These are phyloP conservation scores for Lepraria neglecta DNA, from an alignment of 495 filamentous ascomycete species.

Conservation along the genomic window DNA sequence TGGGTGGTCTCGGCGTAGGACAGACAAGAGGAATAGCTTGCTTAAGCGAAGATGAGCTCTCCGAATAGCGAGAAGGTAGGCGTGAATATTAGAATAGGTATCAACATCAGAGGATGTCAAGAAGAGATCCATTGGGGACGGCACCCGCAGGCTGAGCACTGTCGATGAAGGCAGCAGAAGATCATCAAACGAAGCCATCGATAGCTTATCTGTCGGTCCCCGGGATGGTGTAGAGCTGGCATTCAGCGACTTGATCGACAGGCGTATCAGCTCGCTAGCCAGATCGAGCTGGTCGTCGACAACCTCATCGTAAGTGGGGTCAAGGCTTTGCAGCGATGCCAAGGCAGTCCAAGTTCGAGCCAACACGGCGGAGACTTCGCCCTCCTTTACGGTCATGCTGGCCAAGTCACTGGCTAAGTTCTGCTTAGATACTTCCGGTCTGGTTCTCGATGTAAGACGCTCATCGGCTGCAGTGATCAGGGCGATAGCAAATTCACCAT, in stretches of 20 bases:
- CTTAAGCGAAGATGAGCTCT: constrained; percentile 75
- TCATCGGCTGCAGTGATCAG: constrained; percentile 79
- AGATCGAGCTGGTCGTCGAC: constrained; percentile 71
- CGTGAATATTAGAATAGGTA: constrained; percentile 73
- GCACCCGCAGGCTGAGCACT: constrained; percentile 61
- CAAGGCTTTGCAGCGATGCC: constrained; percentile 62
- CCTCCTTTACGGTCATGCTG: constrained; percentile 71
- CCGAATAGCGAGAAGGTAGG: constrained; percentile 78
- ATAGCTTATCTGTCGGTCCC: background rate
- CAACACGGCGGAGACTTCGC: constrained; percentile 71
- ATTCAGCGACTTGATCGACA: constrained; percentile 46
- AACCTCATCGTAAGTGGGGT: constrained; percentile 50
- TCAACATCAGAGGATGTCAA: constrained; percentile 66
- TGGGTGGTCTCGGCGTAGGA: constrained; percentile 68
- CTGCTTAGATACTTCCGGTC: constrained; percentile 27
- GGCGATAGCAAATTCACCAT: constrained; percentile 85
- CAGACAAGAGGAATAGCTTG: constrained; percentile 75
- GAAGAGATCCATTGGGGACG: constrained; percentile 80
- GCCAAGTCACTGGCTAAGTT: constrained; percentile 36
- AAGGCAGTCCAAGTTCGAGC: constrained; percentile 71
- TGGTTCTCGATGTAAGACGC: constrained; percentile 51
- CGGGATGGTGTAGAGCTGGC: background rate
- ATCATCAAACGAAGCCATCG: constrained; percentile 57
- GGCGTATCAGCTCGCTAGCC: constrained; percentile 65
- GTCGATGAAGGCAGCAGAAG: constrained; percentile 75